A percentile compares a stretch with the other conserved stretches of the same genome.
These are phyloP conservation scores for Aspergillus phoenicis DNA, from an alignment of 2,329 filamentous ascomycete species.

Conservation along the genomic window DNA sequence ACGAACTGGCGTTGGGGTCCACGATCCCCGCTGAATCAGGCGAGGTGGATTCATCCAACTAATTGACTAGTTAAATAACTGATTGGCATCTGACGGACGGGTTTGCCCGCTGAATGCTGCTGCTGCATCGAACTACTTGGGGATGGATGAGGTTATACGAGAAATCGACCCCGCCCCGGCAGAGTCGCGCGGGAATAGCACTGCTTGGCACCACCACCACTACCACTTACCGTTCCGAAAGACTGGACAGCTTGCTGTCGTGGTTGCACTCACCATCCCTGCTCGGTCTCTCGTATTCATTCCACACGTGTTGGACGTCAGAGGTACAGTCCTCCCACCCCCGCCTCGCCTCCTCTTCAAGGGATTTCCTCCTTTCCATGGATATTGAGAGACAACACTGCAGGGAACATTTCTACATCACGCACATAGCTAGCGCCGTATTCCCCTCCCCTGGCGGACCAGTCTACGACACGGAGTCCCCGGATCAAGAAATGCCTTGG, in stretches of 20 bases:
- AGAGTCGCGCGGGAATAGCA: background rate
- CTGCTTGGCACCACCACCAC: constrained; percentile 1
- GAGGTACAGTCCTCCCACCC: background rate
- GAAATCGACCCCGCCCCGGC: constrained; percentile 1
- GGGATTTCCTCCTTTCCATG: no score
- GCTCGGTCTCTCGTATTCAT: background rate
- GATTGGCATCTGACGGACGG: background rate
- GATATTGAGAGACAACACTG: background rate
- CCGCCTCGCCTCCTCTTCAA: no score
- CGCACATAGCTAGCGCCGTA: background rate
- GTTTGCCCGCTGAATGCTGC: background rate
- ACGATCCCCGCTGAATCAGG: background rate
- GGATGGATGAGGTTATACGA: constrained; percentile 8
- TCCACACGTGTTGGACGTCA: constrained; percentile 6
- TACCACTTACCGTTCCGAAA: background rate
- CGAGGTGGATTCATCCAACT: background rate
- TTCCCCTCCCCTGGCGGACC: background rate
- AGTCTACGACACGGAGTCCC: no score
- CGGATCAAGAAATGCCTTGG: background rate
- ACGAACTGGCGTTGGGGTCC: background rate
- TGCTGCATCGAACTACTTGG: background rate
- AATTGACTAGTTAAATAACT: no score
- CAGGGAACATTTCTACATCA: background rate
- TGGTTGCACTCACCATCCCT: background rate
- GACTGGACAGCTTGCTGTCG: constrained; percentile 7